Evolutionary conservation across 2,329 filamentous ascomycete genomes (phyloP).

Genomic region (Diplodia intermedia): DNA sequence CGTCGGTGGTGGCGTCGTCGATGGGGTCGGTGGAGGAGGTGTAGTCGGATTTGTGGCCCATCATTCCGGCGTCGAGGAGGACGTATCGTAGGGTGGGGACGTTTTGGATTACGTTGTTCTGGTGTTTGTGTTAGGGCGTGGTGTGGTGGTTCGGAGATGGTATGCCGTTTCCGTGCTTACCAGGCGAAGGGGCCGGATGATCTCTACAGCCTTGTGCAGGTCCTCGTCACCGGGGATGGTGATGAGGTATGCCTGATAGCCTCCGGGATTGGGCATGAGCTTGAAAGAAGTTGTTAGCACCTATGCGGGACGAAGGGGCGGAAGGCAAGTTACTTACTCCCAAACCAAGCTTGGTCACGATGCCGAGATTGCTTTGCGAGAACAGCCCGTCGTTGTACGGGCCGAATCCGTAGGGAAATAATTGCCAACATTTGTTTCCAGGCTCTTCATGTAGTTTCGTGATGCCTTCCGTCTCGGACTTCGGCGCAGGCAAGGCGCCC

Average conservation of each 20-base stretch:
- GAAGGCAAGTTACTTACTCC: background rate
- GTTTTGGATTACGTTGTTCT: slow-evolving; percentile 53
- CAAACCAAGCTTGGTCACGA: slow-evolving; percentile 60
- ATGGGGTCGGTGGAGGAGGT: slow-evolving; percentile 44
- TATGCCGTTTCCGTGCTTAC: background rate
- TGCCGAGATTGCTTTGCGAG: slow-evolving; percentile 47
- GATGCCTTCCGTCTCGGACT: slow-evolving; percentile 36
- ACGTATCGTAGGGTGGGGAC: slow-evolving; percentile 53
- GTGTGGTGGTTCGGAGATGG: too few species aligned
- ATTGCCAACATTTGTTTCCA: slow-evolving; percentile 41
- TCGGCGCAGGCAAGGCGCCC: slow-evolving; percentile 46
- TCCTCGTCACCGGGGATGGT: slow-evolving; percentile 60
- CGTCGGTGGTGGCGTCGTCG: slow-evolving; percentile 51
- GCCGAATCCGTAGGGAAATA: slow-evolving; percentile 48
- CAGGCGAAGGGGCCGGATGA: slow-evolving; percentile 55
- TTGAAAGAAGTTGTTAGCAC: slow-evolving; percentile 23
- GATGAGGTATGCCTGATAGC: slow-evolving; percentile 54
- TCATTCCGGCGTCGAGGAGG: slow-evolving; percentile 51
- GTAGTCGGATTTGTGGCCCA: slow-evolving; percentile 47
- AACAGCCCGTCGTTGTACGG: slow-evolving; percentile 49
- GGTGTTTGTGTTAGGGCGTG: background rate
- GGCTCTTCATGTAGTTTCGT: slow-evolving; percentile 32
- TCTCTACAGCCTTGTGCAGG: slow-evolving; percentile 56
- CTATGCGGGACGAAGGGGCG: too few species aligned
- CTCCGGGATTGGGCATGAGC: slow-evolving; percentile 62